Conservation (phyloP, 2,329 filamentous ascomycete genomes). For the Acarospora socialis region DNA sequence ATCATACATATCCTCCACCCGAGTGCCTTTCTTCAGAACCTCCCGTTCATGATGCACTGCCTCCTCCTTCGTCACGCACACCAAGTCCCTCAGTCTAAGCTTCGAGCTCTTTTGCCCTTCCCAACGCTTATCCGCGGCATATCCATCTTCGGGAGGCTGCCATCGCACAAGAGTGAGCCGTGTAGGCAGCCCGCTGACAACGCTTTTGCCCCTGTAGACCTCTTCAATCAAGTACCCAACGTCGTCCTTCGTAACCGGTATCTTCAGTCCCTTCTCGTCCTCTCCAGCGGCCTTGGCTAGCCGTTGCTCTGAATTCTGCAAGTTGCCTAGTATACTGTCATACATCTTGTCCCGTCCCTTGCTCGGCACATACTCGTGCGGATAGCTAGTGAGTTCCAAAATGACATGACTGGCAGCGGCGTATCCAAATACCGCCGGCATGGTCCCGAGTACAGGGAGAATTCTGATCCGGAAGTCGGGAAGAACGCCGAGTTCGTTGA, state of each 20-base stretch:
- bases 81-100: conserved; percentile 55
- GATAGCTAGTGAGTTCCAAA: conserved; percentile 66
- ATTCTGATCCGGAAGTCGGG: conserved; percentile 93
- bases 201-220: conserved; percentile 69
- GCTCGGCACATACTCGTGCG: conserved; percentile 64
- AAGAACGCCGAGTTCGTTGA: conserved; percentile 75
- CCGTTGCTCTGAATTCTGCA: conserved; percentile 70
- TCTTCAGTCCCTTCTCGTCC: conserved; percentile 55
- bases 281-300: conserved; percentile 43
- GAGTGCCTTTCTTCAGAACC: conserved; percentile 55
- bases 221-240: conserved; percentile 83
- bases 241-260: conserved; percentile 66
- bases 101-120: conserved; percentile 67
- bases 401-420: conserved; percentile 88
- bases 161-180: conserved; percentile 70
- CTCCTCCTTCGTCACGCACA: conserved; percentile 90
- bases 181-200: conserved; percentile 66
- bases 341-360: conserved; percentile 88
- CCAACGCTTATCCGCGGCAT: conserved; percentile 46
- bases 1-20: conserved; percentile 60
- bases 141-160: conserved; percentile 49
- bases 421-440: conserved; percentile 93
- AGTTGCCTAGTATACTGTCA: conserved; percentile 59
- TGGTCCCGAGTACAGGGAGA: conserved; percentile 83
- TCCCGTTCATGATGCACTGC: conserved; percentile 64